Percentiles rank a stretch among this genome's conserved stretches.
Conservation (phyloP, 1,139 yeast species). For the Fermentozyma sake region DNA sequence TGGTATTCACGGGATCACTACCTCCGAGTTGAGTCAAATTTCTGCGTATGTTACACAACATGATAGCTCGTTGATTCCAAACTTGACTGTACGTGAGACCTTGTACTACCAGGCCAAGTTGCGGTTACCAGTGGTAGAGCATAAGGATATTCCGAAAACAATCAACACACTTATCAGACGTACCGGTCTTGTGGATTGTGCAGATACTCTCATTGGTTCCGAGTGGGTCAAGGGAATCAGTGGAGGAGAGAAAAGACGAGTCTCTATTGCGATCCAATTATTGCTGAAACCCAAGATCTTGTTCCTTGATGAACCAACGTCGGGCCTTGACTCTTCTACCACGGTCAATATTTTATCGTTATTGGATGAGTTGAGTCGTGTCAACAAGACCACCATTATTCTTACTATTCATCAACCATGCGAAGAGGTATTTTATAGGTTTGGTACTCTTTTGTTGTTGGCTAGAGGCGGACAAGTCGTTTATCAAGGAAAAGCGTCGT, state of each 20-base stretch:
- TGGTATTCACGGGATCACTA: conserved; percentile 10
- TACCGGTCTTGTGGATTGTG: conserved; percentile 21
- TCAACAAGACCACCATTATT: conserved; percentile 18
- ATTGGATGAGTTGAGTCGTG: conserved; percentile 13
- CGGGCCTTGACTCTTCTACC: conserved; percentile 22
- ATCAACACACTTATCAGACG: conserved; percentile 15
- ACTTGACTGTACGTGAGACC: conserved; percentile 22
- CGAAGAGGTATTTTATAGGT: conserved; percentile 16
- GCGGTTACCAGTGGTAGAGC: conserved; percentile 16
- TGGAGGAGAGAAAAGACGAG: conserved; percentile 24
- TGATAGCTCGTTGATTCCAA: conserved; percentile 19
- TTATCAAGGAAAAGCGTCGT: conserved; percentile 14
- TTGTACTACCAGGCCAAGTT: conserved; percentile 20
- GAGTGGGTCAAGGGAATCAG: conserved; percentile 19
- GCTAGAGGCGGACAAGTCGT: conserved; percentile 21
- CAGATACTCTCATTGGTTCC: conserved; percentile 21
- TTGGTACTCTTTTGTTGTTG: conserved; percentile 18
- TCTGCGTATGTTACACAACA: conserved; percentile 22
- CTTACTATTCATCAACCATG: conserved; percentile 24
- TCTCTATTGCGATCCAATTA: conserved; percentile 23
- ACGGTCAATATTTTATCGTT: conserved; percentile 15
- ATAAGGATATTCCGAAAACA: conserved; percentile 12
- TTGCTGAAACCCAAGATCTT: conserved; percentile 19
- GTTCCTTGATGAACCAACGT: conserved; percentile 25
- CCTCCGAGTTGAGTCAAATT: conserved; percentile 12